Percentiles rank a stretch among this genome's conserved stretches.
These are phyloP conservation scores for Paramarasmius palmivorus DNA, from an alignment of 1,284 basidiomycete species.

Conservation along the genomic window DNA sequence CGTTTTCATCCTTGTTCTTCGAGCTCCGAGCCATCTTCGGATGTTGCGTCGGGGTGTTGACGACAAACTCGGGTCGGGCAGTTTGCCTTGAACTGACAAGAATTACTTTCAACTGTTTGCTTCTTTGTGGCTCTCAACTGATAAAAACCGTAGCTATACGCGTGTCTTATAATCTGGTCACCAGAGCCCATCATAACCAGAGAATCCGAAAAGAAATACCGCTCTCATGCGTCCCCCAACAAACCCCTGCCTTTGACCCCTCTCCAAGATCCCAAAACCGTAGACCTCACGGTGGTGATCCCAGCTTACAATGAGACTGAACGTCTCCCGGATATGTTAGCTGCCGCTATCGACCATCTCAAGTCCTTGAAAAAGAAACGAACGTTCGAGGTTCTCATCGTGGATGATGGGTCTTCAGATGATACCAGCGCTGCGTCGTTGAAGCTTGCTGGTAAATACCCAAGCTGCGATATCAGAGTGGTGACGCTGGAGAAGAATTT, in stretches of 20 bases:
- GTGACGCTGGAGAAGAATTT: constrained; percentile 79
- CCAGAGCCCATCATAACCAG: constrained; percentile 64
- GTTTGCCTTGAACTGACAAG: constrained; percentile 33
- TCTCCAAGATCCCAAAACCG: constrained; percentile 50
- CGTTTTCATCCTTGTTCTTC: constrained; percentile 88
- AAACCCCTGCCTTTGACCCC: constrained; percentile 52
- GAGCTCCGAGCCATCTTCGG: constrained; percentile 55
- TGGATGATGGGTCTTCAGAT: constrained; percentile 90
- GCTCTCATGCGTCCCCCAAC: constrained; percentile 49
- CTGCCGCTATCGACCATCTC: constrained; percentile 67
- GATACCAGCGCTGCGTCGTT: constrained; percentile 70
- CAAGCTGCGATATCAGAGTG: constrained; percentile 65
- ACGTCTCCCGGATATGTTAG: constrained; percentile 82
- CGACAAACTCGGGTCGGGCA: constrained; percentile 56
- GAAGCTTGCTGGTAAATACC: constrained; percentile 58
- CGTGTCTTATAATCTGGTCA: constrained; percentile 65
- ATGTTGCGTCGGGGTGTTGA: constrained; percentile 61
- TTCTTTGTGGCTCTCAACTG: background rate
- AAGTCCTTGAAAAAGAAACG: constrained; percentile 37
- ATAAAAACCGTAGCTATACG: constrained; percentile 50
- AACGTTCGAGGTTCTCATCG: constrained; percentile 79
- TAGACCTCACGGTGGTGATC: constrained; percentile 80
- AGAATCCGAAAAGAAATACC: constrained; percentile 67
- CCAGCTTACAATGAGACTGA: constrained; percentile 90
- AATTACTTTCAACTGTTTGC: constrained; percentile 6